phyloP scores from a whole-genome alignment of 2,329 filamentous ascomycete genomes.

The Fonsecaea nubica region DNA sequence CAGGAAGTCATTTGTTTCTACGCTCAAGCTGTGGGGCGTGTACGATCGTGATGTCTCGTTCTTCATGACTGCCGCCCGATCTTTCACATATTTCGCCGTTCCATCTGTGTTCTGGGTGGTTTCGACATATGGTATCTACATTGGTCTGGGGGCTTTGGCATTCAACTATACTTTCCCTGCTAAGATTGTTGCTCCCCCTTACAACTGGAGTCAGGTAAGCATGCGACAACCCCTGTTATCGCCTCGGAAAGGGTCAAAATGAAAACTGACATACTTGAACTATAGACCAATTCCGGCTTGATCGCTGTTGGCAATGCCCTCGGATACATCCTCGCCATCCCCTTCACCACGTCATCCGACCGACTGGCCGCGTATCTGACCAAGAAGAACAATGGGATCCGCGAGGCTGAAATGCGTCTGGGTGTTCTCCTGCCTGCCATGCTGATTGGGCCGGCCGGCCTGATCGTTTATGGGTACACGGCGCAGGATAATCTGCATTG shows the following conservation, averaged over 20 bases:
- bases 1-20: constrained; percentile 52
- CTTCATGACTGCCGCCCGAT: constrained; percentile 55
- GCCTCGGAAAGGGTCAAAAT: background rate
- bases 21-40: constrained; percentile 53
- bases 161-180: constrained; percentile 60
- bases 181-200: constrained; percentile 49
- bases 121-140: constrained; percentile 58
- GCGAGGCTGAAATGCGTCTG: constrained; percentile 52
- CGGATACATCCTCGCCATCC: constrained; percentile 52
- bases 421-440: constrained; percentile 45
- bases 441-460: constrained; percentile 43
- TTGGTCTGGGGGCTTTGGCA: constrained; percentile 57
- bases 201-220: constrained; percentile 49
- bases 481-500: constrained; percentile 45
- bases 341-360: constrained; percentile 53
- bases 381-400: constrained; percentile 48
- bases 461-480: constrained; percentile 46
- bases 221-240: background rate
- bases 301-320: constrained; percentile 51
- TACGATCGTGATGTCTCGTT: constrained; percentile 54
- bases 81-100: constrained; percentile 57
- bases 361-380: constrained; percentile 49
- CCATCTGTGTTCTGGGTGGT: constrained; percentile 60
- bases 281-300: constrained; percentile 53
- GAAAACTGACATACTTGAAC: constrained; percentile 5